A percentile compares a stretch with the other conserved stretches of the same genome.
phyloP scores from a whole-genome alignment of 208 protist species.

The Leishmania major region DNA sequence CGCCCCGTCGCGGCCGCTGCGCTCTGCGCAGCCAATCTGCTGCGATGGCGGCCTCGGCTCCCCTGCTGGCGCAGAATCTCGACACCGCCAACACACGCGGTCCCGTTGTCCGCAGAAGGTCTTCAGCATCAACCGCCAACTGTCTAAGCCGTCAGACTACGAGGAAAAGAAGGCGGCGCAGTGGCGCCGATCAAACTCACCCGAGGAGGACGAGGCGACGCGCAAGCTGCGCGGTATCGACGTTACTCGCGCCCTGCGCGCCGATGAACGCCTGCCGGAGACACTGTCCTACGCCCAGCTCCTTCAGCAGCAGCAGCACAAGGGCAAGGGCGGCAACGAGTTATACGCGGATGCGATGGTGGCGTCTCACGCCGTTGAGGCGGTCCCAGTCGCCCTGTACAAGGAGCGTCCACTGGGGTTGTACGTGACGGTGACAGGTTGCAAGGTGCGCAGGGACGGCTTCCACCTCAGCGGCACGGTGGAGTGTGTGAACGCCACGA shows the following conservation, averaged over 20 bases:
- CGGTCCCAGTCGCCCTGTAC: conserved; percentile 40
- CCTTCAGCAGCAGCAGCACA: conserved; percentile 22
- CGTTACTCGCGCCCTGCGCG: conserved; percentile 65
- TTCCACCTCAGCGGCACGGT: conserved; percentile 35
- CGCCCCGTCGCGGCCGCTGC: neutral
- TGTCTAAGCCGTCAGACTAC: conserved; percentile 59
- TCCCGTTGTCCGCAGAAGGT: conserved; percentile 21
- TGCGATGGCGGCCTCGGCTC: conserved; percentile 4
- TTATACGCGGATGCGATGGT: conserved; percentile 11
- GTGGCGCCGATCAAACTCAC: conserved; percentile 18
- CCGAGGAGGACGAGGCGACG: conserved; percentile 82
- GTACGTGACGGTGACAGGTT: conserved; percentile 35
- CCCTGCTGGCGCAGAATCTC: neutral
- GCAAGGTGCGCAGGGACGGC: conserved; percentile 54
- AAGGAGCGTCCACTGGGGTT: conserved; percentile 43
- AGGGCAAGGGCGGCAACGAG: neutral
- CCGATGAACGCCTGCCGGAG: conserved; percentile 68
- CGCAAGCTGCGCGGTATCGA: conserved; percentile 75
- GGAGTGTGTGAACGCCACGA: conserved; percentile 51
- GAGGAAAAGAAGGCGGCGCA: conserved; percentile 21
- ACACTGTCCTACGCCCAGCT: conserved; percentile 59
- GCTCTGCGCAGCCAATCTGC: conserved; percentile 13
- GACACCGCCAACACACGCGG: conserved; percentile 7
- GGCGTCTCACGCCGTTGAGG: conserved; percentile 11
- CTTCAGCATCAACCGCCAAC: conserved; percentile 67